These are phyloP conservation scores for Penicillium canariense DNA, from an alignment of 495 filamentous ascomycete species.

Conservation along the genomic window DNA sequence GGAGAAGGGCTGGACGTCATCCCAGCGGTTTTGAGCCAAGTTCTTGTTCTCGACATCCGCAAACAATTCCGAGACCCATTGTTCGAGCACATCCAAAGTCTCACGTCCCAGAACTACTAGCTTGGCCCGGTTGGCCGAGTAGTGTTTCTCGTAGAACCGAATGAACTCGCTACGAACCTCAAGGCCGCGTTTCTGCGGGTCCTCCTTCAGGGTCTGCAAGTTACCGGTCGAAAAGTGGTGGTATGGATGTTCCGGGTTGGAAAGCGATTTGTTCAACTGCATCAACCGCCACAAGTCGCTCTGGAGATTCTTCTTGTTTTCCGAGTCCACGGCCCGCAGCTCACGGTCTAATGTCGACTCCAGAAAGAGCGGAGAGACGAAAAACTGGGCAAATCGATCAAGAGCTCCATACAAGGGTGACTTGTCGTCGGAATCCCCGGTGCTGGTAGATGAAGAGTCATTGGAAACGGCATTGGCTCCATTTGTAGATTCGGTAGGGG, in stretches of 20 bases:
- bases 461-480: slow-evolving; percentile 34
- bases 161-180: slow-evolving; percentile 94
- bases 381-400: slow-evolving; percentile 97
- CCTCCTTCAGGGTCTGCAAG: slow-evolving; percentile 81
- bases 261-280: slow-evolving; percentile 87
- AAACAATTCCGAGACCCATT: slow-evolving; percentile 87
- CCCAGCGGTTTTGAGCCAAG: slow-evolving; percentile 78
- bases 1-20: slow-evolving; percentile 65
- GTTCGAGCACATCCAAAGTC: slow-evolving; percentile 80
- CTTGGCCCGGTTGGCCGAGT: slow-evolving; percentile 97
- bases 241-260: slow-evolving; percentile 90
- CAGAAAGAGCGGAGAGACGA: slow-evolving; percentile 87
- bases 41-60: slow-evolving; percentile 81
- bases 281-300: slow-evolving; percentile 90
- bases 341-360: slow-evolving; percentile 88
- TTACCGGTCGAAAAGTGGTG: slow-evolving; percentile 96
- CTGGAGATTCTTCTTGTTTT: slow-evolving; percentile 99
- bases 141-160: slow-evolving; percentile 83
- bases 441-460: slow-evolving; percentile 40
- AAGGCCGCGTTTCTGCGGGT: slow-evolving; percentile 76
- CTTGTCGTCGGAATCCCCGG: slow-evolving; percentile 19
- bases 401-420: slow-evolving; percentile 86
- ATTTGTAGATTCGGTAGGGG: slow-evolving; percentile 26
- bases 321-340: slow-evolving; percentile 89
- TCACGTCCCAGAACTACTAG: slow-evolving; percentile 88